phyloP scores from a whole-genome alignment of 768 basidiomycete genomes.

The Mycena venus region DNA sequence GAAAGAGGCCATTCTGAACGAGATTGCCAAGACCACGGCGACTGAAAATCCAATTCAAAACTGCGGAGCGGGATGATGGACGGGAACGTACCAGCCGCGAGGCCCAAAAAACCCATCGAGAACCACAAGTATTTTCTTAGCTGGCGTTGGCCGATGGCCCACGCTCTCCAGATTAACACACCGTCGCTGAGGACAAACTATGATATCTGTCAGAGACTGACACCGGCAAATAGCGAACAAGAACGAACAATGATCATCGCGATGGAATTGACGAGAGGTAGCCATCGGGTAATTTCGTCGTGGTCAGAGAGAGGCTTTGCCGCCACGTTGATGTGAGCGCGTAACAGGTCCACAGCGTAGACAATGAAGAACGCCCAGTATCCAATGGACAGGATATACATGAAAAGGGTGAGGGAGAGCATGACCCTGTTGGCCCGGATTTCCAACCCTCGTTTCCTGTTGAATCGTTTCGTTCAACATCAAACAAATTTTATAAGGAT shows the following conservation, averaged over 20 bases:
- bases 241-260: neutral
- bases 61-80: neutral
- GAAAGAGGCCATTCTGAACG: neutral
- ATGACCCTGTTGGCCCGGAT: neutral
- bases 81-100: slow-evolving; percentile 8
- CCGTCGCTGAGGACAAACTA: neutral
- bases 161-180: slow-evolving; percentile 23
- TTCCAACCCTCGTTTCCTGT: slow-evolving; percentile 8
- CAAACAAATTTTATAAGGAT: neutral
- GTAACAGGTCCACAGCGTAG: neutral
- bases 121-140: slow-evolving; percentile 22
- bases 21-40: neutral
- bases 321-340: neutral
- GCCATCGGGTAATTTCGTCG: neutral
- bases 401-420: neutral
- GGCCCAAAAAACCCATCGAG: neutral
- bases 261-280: neutral
- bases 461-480: neutral
- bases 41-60: neutral
- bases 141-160: neutral
- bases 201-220: neutral
- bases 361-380: neutral
- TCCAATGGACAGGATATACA: neutral
- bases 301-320: neutral
- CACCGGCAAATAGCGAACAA: neutral